phyloP scores from a whole-genome alignment of 2,329 filamentous ascomycete genomes.

The Aspergillus calidoustus region DNA sequence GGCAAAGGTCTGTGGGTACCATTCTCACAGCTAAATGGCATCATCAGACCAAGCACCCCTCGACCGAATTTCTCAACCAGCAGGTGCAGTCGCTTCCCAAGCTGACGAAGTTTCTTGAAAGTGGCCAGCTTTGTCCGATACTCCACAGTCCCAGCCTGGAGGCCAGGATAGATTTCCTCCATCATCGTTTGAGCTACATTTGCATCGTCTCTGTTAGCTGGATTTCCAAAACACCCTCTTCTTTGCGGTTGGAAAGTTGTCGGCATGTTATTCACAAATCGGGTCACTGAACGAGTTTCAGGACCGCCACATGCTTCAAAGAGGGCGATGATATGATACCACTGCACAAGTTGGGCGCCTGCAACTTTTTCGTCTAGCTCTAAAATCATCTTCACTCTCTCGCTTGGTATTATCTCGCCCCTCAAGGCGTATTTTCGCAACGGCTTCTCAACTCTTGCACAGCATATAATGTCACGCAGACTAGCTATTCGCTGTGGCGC shows the following conservation, averaged over 20 bases:
- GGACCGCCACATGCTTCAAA: constrained; percentile 14
- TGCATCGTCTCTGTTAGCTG: constrained; percentile 8
- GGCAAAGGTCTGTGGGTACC: background rate
- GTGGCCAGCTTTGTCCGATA: background rate
- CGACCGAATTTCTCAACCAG: constrained; percentile 7
- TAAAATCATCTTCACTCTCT: constrained; percentile 8
- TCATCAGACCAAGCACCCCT: constrained; percentile 19
- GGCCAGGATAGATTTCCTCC: constrained; percentile 9
- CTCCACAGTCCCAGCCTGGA: background rate
- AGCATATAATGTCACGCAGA: constrained; percentile 8
- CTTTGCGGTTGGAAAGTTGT: background rate
- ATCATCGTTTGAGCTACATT: constrained; percentile 12
- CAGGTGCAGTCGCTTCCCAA: constrained; percentile 13
- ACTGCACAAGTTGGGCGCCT: constrained; percentile 4
- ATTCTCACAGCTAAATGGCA: background rate
- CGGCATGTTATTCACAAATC: constrained; percentile 7
- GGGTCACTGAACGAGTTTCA: constrained; percentile 1
- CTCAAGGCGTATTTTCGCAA: background rate
- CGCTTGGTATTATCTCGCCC: background rate
- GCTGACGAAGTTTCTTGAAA: constrained; percentile 6
- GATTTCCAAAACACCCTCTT: constrained; percentile 8
- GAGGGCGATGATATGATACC: constrained; percentile 14
- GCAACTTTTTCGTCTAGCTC: constrained; percentile 2
- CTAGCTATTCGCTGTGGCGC: constrained; percentile 5
- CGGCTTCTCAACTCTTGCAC: constrained; percentile 2